phyloP scores from a whole-genome alignment of 257 asterid genomes.

The Lithospermum erythrorhizon region DNA sequence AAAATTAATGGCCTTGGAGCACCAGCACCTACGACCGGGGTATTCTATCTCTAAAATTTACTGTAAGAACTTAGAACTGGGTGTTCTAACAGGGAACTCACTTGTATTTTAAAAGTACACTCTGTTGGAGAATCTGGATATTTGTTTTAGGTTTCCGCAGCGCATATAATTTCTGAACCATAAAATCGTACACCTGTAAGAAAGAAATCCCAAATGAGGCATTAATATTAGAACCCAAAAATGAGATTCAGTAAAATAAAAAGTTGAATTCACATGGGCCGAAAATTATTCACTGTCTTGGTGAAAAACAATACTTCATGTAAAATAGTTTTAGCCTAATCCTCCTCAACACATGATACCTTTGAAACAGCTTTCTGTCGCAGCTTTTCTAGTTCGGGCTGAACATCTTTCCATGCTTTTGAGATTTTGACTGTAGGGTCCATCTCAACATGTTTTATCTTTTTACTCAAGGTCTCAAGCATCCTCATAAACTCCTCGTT shows the following conservation, averaged over 20 bases:
- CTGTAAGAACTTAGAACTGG: too few relatives aligned
- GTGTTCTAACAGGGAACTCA: slow-evolving; percentile 24
- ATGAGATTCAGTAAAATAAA: neutral
- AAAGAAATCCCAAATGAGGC: slow-evolving; percentile 15
- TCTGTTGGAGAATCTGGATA: slow-evolving; percentile 97
- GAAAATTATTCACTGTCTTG: too few relatives aligned
- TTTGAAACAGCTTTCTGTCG: slow-evolving; percentile 95
- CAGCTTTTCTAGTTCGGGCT: slow-evolving; percentile 89
- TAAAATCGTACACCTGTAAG: slow-evolving; percentile 72
- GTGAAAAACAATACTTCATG: neutral
- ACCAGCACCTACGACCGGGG: too few relatives aligned
- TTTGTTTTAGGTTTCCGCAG: slow-evolving; percentile 97
- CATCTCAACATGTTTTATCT: slow-evolving; percentile 68
- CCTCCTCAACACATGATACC: slow-evolving; percentile 30
- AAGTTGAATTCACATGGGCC: neutral
- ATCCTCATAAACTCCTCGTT: slow-evolving; percentile 87
- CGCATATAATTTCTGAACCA: slow-evolving; percentile 86
- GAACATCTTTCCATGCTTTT: slow-evolving; percentile 81
- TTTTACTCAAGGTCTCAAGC: slow-evolving; percentile 81
- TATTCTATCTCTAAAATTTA: too few relatives aligned
- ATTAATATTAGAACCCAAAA: slow-evolving; percentile 8
- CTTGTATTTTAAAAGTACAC: slow-evolving; percentile 96
- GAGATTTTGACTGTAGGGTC: slow-evolving; percentile 80
- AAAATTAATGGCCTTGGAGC: too few relatives aligned
- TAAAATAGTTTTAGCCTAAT: neutral